Conservation (phyloP, 139 green algal genomes). For the Chara braunii region DNA sequence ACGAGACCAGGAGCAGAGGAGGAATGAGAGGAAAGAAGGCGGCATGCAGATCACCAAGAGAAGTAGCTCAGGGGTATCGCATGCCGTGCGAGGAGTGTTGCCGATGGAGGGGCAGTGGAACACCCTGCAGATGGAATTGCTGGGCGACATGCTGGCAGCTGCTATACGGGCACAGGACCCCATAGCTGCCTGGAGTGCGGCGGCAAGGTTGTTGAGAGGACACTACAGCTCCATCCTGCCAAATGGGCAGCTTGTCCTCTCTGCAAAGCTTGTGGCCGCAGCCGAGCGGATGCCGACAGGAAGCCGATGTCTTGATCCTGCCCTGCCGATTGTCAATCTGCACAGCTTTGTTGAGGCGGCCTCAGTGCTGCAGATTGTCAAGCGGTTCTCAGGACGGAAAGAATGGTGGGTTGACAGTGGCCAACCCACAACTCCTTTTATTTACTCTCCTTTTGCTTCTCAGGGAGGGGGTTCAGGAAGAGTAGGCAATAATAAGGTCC, state of each 20-base stretch:
- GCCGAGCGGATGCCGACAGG: slow-evolving; percentile 13
- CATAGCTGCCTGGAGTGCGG: slow-evolving; percentile 20
- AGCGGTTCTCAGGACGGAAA: slow-evolving; percentile 9
- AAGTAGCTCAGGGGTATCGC: no score
- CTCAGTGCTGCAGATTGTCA: slow-evolving; percentile 15
- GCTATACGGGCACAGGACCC: slow-evolving; percentile 24
- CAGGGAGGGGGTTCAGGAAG: no score
- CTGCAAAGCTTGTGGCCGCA: slow-evolving; percentile 11
- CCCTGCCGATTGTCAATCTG: slow-evolving; percentile 21
- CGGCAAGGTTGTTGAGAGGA: slow-evolving; percentile 6
- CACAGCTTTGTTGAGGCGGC: background rate
- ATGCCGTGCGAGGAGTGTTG: no score
- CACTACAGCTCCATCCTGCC: slow-evolving; percentile 33
- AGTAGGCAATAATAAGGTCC: background rate
- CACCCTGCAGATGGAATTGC: slow-evolving; percentile 30
- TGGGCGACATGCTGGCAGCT: slow-evolving; percentile 30
- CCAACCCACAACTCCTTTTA: slow-evolving; percentile 15
- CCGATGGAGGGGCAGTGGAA: slow-evolving; percentile 31
- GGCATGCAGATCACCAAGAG: no score
- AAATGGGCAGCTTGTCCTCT: slow-evolving; percentile 9
- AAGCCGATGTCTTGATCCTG: slow-evolving; percentile 11
- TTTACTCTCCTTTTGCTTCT: slow-evolving; percentile 30
- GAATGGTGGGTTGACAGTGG: slow-evolving; percentile 9
- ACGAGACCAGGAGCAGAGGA: no score
- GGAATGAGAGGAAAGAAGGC: no score